Conservation (phyloP, 495 filamentous ascomycete species). For the Neurospora hispaniola region DNA sequence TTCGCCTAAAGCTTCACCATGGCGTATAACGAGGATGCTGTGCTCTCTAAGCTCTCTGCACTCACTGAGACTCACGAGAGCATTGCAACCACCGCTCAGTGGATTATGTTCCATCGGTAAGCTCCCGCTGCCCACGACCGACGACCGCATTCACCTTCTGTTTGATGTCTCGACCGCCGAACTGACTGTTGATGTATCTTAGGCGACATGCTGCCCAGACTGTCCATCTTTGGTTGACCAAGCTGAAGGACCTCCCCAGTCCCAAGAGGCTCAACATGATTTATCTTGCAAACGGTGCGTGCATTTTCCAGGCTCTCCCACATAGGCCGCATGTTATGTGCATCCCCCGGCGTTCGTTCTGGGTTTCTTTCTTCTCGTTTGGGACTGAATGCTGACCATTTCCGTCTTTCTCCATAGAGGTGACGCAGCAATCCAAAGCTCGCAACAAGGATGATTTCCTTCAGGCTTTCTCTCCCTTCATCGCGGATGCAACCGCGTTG, state of each 20-base stretch:
- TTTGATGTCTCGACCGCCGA: slow-evolving; percentile 5
- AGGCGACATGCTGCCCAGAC: slow-evolving; percentile 87
- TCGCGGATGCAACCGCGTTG: slow-evolving; percentile 70
- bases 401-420: slow-evolving; percentile 46
- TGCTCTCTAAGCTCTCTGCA: slow-evolving; percentile 84
- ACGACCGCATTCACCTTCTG: neutral
- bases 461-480: slow-evolving; percentile 77
- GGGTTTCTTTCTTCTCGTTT: neutral
- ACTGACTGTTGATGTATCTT: slow-evolving; percentile 10
- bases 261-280: slow-evolving; percentile 83
- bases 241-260: slow-evolving; percentile 71
- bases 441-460: slow-evolving; percentile 87
- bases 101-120: slow-evolving; percentile 98
- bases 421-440: slow-evolving; percentile 87
- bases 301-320: neutral
- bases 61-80: slow-evolving; percentile 94
- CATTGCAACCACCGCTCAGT: slow-evolving; percentile 91
- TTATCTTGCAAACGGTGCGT: slow-evolving; percentile 86
- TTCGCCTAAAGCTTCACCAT: slow-evolving; percentile 33
- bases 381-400: slow-evolving; percentile 14
- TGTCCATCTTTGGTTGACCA: slow-evolving; percentile 78
- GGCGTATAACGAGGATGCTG: slow-evolving; percentile 90
- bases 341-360: slow-evolving; percentile 3
- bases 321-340: neutral
- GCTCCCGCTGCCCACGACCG: slow-evolving; percentile 3